Base-by-base conservation (phyloP, 2,329 filamentous ascomycete genomes). In the Leptographium procerum region DNA sequence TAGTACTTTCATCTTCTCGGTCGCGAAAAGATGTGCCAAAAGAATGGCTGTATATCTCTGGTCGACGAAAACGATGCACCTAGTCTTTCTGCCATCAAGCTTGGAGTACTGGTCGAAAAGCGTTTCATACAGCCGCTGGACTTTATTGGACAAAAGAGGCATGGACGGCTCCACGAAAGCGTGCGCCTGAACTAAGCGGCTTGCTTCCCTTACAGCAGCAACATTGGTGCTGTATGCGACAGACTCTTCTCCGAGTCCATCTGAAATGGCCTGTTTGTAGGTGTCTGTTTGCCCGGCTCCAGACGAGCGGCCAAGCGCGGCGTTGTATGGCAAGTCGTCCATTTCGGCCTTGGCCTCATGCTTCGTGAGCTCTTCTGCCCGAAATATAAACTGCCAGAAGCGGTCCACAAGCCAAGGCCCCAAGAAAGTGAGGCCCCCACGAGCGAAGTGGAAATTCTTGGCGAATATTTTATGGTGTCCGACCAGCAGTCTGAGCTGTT, bases 11-110 rank as follows among this genome's bases (percentile, higher is more conserved):
- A 90, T 75, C 1, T 71, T 68, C 1, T 75, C 66, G 22, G 81
- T 76, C 43, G 71, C 70, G 61, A 95, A 86, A 0, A 95, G 74
- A 50, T 87, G 83, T 1, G 80, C 75, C 1, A 99, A 74, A 19
- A 95, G 71, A 22, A 83, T 80, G 1, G 91, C 92, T 0, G 90
- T 92, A 62, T 87, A 83, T 47, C 91, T 79, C 67, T 87, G 80
- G 61, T 89, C 79, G 0, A 95, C 90, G 69, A 99, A 97, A 0
- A 97, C 82, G 58, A 99, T 95, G 66, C 90, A 95, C 61, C 66
- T 65, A 3, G 66, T 63, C 22, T 85, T 84, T 31, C 79, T 75
- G 8, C 83, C 76, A 1, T 76, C 77, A 3, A 75, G 71, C 2
- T 76, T 70, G 34, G 79, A 72, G 65, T 91, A 96, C 55, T 86